These are phyloP conservation scores for Eucalyptus cloeziana DNA, from an alignment of 345 rosid genomes.

Conservation along the genomic window DNA sequence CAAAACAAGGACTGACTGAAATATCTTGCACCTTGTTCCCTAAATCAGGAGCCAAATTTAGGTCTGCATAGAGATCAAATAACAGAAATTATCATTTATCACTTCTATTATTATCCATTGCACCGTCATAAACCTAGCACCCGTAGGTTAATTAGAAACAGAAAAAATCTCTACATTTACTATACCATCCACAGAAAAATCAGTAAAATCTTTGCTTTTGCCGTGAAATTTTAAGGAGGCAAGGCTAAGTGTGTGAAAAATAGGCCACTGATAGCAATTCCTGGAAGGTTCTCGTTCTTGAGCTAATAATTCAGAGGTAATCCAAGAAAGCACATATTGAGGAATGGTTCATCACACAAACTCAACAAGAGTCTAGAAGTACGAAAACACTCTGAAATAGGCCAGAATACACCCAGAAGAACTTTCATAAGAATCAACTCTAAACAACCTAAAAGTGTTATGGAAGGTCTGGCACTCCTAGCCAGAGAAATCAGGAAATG, in stretches of 20 bases:
- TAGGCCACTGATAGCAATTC: not conserved
- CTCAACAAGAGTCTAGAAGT: not conserved
- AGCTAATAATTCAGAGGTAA: not conserved
- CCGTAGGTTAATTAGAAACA: not conserved
- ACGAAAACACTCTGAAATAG: not conserved
- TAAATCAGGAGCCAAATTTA: conserved; percentile 38
- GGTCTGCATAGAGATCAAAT: conserved; percentile 30
- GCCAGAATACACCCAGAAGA: not conserved
- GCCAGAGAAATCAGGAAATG: not conserved
- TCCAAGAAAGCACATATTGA: not conserved
- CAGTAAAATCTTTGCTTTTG: not conserved
- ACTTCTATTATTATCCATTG: not conserved
- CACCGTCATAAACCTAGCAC: not conserved
- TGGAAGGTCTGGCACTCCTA: not conserved
- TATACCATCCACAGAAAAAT: not conserved
- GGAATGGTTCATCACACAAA: not conserved
- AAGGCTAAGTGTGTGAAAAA: not conserved
- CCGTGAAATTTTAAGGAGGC: not conserved
- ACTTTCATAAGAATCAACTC: not conserved
- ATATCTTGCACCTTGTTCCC: conserved; percentile 39
- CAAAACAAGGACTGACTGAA: conserved; percentile 68
- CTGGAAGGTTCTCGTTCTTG: not conserved
- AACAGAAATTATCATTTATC: not conserved
- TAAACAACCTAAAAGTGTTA: not conserved
- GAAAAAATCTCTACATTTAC: not conserved